Percentiles rank a stretch among this genome's conserved stretches.
phyloP scores from a whole-genome alignment of 2,329 filamentous ascomycete species.

The Metarhizium anisopliae region DNA sequence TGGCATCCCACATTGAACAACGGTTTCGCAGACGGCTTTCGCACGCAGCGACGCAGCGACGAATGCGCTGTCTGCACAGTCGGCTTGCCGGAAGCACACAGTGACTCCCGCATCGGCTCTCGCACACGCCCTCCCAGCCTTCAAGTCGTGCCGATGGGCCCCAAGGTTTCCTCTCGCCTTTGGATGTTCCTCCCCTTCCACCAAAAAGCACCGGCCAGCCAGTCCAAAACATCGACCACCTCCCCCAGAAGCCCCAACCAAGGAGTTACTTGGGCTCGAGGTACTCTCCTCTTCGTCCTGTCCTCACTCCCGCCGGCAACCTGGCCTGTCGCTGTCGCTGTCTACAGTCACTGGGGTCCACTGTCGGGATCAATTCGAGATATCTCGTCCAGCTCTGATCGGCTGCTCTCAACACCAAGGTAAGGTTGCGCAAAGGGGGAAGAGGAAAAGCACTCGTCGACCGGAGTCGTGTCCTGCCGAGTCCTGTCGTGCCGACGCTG shows the following conservation, averaged over 20 bases:
- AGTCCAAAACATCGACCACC: conserved; percentile 29
- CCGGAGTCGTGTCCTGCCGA: conserved; percentile 1
- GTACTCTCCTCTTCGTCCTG: conserved; percentile 22
- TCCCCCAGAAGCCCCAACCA: conserved; percentile 16
- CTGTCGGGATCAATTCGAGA: conserved; percentile 1
- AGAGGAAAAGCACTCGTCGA: neutral
- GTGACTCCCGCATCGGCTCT: neutral
- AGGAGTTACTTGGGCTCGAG: conserved; percentile 32
- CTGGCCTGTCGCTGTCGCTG: conserved; percentile 8
- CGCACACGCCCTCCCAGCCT: neutral
- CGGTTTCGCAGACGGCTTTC: neutral
- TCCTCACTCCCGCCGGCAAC: conserved; percentile 10
- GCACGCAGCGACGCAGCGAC: neutral
- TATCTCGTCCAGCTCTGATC: conserved; percentile 1
- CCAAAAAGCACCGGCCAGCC: conserved; percentile 22
- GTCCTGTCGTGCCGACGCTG: neutral
- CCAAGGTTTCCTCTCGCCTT: conserved; percentile 16
- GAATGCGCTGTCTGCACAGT: neutral
- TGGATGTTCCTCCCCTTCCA: conserved; percentile 18
- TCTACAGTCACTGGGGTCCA: conserved; percentile 7
- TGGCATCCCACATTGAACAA: neutral
- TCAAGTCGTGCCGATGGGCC: neutral
- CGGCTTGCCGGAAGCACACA: neutral
- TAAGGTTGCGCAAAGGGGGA: conserved; percentile 5
- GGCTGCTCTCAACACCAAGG: conserved; percentile 3